These are phyloP conservation scores for Clonostachys byssicola DNA, from an alignment of 2,329 filamentous ascomycete species.

Conservation along the genomic window DNA sequence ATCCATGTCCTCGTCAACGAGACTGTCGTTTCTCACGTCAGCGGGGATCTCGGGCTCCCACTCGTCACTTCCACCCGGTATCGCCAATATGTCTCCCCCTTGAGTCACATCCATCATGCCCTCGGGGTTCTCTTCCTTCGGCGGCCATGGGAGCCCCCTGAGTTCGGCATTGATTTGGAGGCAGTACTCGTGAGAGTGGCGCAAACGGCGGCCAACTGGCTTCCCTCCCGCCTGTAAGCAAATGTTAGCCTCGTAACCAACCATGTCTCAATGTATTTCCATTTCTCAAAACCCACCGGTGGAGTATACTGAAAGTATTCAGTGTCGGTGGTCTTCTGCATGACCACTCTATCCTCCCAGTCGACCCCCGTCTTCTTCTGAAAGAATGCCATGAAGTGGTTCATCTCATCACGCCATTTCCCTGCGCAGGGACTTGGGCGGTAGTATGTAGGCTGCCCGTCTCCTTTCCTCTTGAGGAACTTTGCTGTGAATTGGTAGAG, in stretches of 20 bases:
- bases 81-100: too few species aligned
- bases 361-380: conserved; percentile 47
- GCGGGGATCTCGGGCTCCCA: too few species aligned
- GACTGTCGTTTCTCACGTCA: too few species aligned
- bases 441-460: conserved; percentile 25
- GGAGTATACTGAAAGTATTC: conserved; percentile 34
- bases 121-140: conserved; percentile 4
- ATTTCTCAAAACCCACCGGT: conserved; percentile 29
- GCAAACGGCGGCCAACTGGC: conserved; percentile 26
- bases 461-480: conserved; percentile 34
- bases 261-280: background rate
- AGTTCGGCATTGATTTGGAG: conserved; percentile 23
- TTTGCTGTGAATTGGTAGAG: conserved; percentile 59
- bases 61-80: too few species aligned
- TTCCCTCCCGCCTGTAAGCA: conserved; percentile 25
- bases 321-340: conserved; percentile 19
- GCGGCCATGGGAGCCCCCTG: conserved; percentile 18
- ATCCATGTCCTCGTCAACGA: too few species aligned
- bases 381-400: conserved; percentile 54
- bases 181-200: conserved; percentile 23
- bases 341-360: conserved; percentile 52
- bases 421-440: conserved; percentile 31
- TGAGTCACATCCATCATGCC: too few species aligned
- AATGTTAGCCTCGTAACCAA: background rate
- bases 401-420: conserved; percentile 37